Evolutionary conservation across 2,329 filamentous ascomycete genomes (phyloP), one percentile per base, ranked within the genome.

Genomic region (Fusarium burgessii): DNA sequence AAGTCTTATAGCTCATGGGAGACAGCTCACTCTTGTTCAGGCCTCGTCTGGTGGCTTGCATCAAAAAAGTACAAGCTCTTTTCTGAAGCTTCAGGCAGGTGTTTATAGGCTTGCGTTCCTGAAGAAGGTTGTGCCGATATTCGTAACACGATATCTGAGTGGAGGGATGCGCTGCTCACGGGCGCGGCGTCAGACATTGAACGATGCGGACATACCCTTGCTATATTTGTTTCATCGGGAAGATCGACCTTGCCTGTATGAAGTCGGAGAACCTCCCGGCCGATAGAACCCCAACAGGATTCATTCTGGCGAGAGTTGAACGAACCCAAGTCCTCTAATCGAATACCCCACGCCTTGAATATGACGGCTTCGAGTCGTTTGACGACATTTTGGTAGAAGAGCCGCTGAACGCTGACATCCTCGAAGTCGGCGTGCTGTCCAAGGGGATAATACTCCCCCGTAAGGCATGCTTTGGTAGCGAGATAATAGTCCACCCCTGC

Each of bases 1-100:
- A 7, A 25, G n/a, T 14, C 10, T 55, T 25, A 9, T 0, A n/a
- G 4, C 9, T 0, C 23, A 10, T 18, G 27, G 0, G 15, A 18
- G 3, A 25, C 5, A 35, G 6, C 20, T 55, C 14, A 55, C 51
- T 55, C 27, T 42, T 27, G 7, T 25, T 7, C 38, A n/a, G 51
- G 18, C 2, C 15, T 11, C 29, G 3, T 12, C 38, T 43, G 38
- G 7, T 35, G 38, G n/a, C 51, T 55, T 1, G 51, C 40, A 55
- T 55, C 29, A 43, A 52, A 55, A 3, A 55, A 55, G 29, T 7
- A 6, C 14, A 54, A 35, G 15, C 29, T 55, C 10, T 13, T 27
- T 10, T 55, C 3, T 13, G n/a, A 23, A 14, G n/a, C 18, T 14
- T 17, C 4, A 18, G n/a, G 6, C 4, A 4, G 7, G 9, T 15